Percentiles rank a stretch among this genome's conserved stretches.
These are phyloP conservation scores for Cryphonectria japonica DNA, from an alignment of 2,329 filamentous ascomycete species.

Conservation along the genomic window DNA sequence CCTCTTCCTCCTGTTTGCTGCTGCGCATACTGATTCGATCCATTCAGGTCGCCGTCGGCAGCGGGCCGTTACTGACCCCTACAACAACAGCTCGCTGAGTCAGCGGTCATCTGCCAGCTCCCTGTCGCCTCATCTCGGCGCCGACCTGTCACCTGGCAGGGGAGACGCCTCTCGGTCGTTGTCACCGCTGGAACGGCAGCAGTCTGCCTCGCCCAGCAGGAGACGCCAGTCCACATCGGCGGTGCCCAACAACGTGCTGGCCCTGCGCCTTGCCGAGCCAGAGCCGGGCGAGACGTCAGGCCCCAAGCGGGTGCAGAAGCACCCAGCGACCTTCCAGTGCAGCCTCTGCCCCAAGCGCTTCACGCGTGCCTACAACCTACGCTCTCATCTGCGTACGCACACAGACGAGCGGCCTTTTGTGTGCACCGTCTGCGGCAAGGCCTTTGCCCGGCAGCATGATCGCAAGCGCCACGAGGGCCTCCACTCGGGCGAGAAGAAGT, in stretches of 20 bases:
- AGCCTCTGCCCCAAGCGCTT: constrained; percentile 92
- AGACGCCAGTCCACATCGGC: constrained; percentile 67
- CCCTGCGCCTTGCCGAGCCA: constrained; percentile 88
- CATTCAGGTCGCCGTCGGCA: constrained; percentile 52
- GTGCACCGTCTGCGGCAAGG: constrained; percentile 95
- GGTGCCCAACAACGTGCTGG: constrained; percentile 69
- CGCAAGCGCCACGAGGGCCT: constrained; percentile 95
- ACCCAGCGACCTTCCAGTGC: constrained; percentile 96
- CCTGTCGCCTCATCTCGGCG: constrained; percentile 56
- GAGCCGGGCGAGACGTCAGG: constrained; percentile 71
- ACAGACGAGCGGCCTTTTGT: constrained; percentile 97
- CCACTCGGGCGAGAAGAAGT: constrained; percentile 98
- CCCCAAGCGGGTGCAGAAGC: constrained; percentile 89
- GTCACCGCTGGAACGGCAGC: constrained; percentile 61
- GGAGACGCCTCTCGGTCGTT: constrained; percentile 58
- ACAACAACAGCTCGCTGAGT: constrained; percentile 52
- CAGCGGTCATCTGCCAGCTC: constrained; percentile 45
- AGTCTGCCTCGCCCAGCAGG: constrained; percentile 49
- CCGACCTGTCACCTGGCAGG: constrained; percentile 46
- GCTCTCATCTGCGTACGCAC: constrained; percentile 92
- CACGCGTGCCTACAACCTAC: constrained; percentile 93
- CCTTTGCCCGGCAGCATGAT: constrained; percentile 96
- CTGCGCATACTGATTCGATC: neutral
- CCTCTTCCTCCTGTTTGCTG: too few species aligned
- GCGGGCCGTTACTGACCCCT: constrained; percentile 64